These are phyloP conservation scores for Chaetomidium leptoderma DNA, from an alignment of 495 filamentous ascomycete genomes.

Conservation along the genomic window DNA sequence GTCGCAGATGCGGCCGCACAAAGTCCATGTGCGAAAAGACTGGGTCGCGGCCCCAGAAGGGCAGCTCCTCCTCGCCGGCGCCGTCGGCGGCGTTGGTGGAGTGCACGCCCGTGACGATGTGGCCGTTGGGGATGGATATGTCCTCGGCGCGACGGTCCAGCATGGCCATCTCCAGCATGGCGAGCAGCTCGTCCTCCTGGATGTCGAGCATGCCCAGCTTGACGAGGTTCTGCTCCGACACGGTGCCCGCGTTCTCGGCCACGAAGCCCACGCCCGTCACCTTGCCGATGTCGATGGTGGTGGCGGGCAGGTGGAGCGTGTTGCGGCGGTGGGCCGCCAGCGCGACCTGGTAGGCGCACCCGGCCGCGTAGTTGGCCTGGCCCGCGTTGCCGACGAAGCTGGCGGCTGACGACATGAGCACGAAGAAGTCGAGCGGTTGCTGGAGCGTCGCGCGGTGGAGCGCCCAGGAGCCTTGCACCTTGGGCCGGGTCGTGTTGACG, in stretches of 20 bases:
- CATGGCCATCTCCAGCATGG: too few relatives aligned
- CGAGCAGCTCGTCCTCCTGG: too few relatives aligned
- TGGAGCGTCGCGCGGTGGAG: constrained; percentile 22
- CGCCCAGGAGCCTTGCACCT: constrained; percentile 42
- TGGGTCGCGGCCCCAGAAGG: too few relatives aligned
- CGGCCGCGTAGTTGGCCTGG: constrained; percentile 56
- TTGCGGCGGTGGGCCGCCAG: constrained; percentile 35
- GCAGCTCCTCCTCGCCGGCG: too few relatives aligned
- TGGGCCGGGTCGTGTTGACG: constrained; percentile 46
- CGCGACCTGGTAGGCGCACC: constrained; percentile 55
- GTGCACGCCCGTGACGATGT: too few relatives aligned
- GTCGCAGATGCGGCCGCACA: too few relatives aligned
- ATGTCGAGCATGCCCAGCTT: too few relatives aligned
- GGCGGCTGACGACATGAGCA: constrained; percentile 53
- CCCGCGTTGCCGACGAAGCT: constrained; percentile 46
- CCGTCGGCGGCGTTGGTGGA: too few relatives aligned
- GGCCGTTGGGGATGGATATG: too few relatives aligned
- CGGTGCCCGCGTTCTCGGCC: constrained; percentile 12
- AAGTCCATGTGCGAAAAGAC: too few relatives aligned
- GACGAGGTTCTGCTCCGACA: not conserved
- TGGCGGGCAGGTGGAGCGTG: constrained; percentile 33
- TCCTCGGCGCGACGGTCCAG: too few relatives aligned
- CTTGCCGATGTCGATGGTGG: constrained; percentile 46
- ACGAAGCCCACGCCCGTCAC: constrained; percentile 33
- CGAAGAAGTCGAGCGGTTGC: constrained; percentile 56